Conservation (phyloP, 345 rosid species). For the Conringia planisiliqua region DNA sequence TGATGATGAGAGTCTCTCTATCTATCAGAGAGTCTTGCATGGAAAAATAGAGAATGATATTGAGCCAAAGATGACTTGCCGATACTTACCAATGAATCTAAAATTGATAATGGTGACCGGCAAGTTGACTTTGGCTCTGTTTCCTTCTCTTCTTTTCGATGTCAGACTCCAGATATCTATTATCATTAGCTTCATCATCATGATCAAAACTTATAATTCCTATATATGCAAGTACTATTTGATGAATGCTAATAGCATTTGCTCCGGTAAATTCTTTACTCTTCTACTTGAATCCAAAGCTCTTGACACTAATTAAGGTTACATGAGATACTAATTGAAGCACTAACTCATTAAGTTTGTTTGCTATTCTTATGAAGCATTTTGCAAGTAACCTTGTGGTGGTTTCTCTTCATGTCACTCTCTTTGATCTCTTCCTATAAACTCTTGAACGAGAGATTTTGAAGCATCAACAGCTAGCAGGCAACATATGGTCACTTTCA, state of each 20-base stretch:
- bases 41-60: slow-evolving; percentile 22
- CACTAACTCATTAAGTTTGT: no score
- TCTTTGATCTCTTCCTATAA: no score
- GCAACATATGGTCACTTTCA: no score
- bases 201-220: neutral
- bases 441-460: no score
- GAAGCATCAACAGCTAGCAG: no score
- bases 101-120: slow-evolving; percentile 5
- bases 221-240: neutral
- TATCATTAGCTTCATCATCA: neutral
- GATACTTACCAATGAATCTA: neutral
- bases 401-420: no score
- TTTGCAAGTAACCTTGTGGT: no score
- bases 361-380: no score
- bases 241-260: neutral
- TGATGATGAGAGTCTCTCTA: neutral
- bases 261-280: neutral
- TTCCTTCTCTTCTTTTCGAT: slow-evolving; percentile 29
- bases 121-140: slow-evolving; percentile 34
- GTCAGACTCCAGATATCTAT: slow-evolving; percentile 5
- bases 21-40: slow-evolving; percentile 27
- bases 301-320: no score
- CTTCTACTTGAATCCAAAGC: no score
- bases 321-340: no score
- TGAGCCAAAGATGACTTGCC: slow-evolving; percentile 43